Percentiles rank a stretch among this genome's conserved stretches.
Evolutionary conservation across 805 yeast species (phyloP).

Genomic region (Hanseniaspora guilliermondii): DNA sequence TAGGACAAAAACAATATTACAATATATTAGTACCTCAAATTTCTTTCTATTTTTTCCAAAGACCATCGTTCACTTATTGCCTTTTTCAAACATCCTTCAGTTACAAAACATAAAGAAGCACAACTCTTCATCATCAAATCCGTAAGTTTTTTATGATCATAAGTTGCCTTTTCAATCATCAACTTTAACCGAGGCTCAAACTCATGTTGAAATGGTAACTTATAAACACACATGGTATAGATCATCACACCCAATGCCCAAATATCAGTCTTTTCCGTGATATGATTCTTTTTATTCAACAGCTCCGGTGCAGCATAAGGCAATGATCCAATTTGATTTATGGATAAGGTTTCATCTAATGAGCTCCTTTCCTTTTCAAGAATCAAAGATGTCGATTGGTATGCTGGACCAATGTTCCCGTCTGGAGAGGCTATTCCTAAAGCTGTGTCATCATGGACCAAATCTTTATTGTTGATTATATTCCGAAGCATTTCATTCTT

Average conservation of each 20-base stretch:
- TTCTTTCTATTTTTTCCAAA: conserved; percentile 29
- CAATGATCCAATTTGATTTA: conserved; percentile 66
- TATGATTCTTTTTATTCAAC: conserved; percentile 23
- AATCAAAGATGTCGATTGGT: conserved; percentile 14
- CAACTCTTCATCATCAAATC: conserved; percentile 5
- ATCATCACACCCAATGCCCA: conserved; percentile 84
- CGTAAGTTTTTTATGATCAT: conserved; percentile 31
- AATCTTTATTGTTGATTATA: conserved; percentile 21
- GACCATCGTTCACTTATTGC: conserved; percentile 43
- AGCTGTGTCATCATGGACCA: conserved; percentile 28
- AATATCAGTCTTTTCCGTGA: conserved; percentile 42
- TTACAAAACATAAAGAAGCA: conserved; percentile 26
- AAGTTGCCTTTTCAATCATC: conserved; percentile 57
- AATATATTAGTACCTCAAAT: neutral
- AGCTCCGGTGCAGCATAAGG: conserved; percentile 91
- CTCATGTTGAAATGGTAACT: conserved; percentile 71
- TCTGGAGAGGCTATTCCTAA: conserved; percentile 24
- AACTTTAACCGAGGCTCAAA: conserved; percentile 69
- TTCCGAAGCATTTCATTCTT: conserved; percentile 15
- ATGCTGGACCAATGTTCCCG: conserved; percentile 24
- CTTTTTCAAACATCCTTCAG: conserved; percentile 42
- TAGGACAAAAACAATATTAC: too few relatives aligned
- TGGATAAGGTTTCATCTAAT: neutral
- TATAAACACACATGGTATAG: conserved; percentile 61
- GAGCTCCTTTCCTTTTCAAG: neutral